phyloP scores from a whole-genome alignment of 2,329 filamentous ascomycete species.

The Cladosporium sp. region DNA sequence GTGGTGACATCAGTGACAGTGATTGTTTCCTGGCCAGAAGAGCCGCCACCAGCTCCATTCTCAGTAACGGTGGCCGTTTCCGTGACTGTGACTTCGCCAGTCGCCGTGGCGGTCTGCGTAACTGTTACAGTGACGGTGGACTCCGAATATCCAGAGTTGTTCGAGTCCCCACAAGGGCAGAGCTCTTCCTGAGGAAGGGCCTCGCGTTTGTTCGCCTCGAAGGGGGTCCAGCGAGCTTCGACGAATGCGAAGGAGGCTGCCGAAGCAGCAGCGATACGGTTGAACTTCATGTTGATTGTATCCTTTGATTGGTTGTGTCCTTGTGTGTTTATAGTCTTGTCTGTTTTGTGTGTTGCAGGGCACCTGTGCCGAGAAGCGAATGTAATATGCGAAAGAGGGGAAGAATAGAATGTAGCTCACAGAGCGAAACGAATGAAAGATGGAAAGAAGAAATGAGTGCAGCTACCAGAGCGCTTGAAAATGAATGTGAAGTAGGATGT shows the following conservation, averaged over 20 bases:
- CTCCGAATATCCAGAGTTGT: background rate
- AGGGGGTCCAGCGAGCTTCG: constrained; percentile 8
- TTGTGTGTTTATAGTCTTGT: background rate
- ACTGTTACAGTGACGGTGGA: background rate
- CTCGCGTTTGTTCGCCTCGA: background rate
- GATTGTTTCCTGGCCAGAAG: background rate
- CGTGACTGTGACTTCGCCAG: background rate
- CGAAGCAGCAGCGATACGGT: background rate
- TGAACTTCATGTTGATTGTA: constrained; percentile 14
- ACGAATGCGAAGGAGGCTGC: constrained; percentile 1
- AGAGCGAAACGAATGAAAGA: background rate
- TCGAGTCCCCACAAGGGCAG: background rate
- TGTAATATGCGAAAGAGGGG: background rate
- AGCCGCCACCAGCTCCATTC: background rate
- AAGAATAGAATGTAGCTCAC: background rate
- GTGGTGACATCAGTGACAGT: background rate
- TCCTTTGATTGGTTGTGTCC: background rate
- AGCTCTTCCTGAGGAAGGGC: constrained; percentile 5
- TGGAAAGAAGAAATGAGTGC: background rate
- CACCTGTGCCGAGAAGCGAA: background rate
- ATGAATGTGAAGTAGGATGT: background rate
- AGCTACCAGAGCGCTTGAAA: constrained; percentile 7
- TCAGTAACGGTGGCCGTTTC: background rate
- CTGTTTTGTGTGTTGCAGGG: background rate
- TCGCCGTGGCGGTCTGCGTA: background rate